Percentiles rank a stretch among this genome's conserved stretches.
Conservation (phyloP, 1,139 yeast genomes). For the Blastobotrys serpentis region DNA sequence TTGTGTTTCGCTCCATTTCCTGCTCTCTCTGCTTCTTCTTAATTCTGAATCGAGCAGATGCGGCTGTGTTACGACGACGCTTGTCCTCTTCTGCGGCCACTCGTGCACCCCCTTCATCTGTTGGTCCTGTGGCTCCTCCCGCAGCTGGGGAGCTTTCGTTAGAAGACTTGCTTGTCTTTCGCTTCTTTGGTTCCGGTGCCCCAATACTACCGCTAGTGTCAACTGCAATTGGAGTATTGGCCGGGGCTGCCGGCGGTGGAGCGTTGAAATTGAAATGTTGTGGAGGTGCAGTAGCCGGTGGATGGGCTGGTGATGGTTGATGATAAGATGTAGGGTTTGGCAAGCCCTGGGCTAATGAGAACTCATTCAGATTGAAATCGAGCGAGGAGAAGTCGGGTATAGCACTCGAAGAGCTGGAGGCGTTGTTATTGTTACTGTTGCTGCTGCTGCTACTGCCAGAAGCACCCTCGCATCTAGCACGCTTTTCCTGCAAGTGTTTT, state of each 20-base stretch:
- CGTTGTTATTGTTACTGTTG: slow-evolving; percentile 20
- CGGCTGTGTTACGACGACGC: slow-evolving; percentile 75
- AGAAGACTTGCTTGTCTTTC: slow-evolving; percentile 13
- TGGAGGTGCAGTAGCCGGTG: slow-evolving; percentile 11
- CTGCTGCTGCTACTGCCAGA: slow-evolving; percentile 17
- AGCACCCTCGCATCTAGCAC: slow-evolving; percentile 6
- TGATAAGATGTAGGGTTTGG: slow-evolving; percentile 14
- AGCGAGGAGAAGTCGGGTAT: slow-evolving; percentile 14
- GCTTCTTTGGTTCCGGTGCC: slow-evolving; percentile 17
- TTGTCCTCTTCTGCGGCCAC: slow-evolving; percentile 54
- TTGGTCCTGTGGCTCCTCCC: slow-evolving; percentile 15
- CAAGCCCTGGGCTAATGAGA: slow-evolving; percentile 27
- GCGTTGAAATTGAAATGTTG: background rate
- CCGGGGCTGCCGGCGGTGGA: slow-evolving; percentile 4
- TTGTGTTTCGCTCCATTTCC: slow-evolving; percentile 71
- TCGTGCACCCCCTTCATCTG: slow-evolving; percentile 21
- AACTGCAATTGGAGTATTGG: slow-evolving; percentile 1
- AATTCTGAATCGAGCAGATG: slow-evolving; percentile 75
- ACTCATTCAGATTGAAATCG: slow-evolving; percentile 26
- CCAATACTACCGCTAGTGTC: background rate
- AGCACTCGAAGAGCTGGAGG: too few species aligned
- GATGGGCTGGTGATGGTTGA: slow-evolving; percentile 10
- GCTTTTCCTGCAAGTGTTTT: slow-evolving; percentile 36
- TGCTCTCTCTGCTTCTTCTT: slow-evolving; percentile 82
- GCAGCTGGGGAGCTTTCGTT: background rate